Evolutionary conservation across 1,139 yeast species (phyloP), one percentile per base, ranked within the genome.

Genomic region (Cylindricascospora bacillispora): DNA sequence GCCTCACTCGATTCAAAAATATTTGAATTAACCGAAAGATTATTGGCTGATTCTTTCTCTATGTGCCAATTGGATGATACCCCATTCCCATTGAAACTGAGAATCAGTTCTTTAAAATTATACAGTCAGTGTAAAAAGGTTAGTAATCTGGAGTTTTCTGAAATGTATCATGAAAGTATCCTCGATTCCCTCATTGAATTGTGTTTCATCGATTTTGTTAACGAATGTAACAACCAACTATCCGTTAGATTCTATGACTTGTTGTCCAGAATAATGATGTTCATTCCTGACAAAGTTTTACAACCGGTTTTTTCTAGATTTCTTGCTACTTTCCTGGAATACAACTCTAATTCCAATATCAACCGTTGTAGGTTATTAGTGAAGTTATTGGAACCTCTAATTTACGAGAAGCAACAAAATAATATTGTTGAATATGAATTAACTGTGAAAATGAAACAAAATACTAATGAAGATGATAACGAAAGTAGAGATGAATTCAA

Each of bases 401-500:
- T 70, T 5, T 29, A 48, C 9, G 44, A 44, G 5, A 56, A 44
- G 24, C 78, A 77, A 43, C 73, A 72, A 43, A 72, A 70, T 16
- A 54, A 67, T 27, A 77, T 74, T 3, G 63, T 78, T 28, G 82
- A 78, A 32, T 69, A 64, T 43, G 78, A 75, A 35, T 57, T 78
- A 34, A 52, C 53, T 31, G 48, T 47, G 50, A 38, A 43, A 52
- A 45, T 18, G 41, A 27, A 33, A n/a, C 40, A 52, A 1, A 51
- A 52, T 20, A 44, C 54, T 3, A 35, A 39, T 3, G 40, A 39
- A 19, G 44, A 42, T 13, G 34, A 38, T 6, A 38, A 38, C 10
- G 41, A 35, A 27, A 10, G 10, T 7, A 10, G 10, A 7, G 21
- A 18, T 18, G 10, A 7, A 7, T 18, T 18, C 21, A 18, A 18